phyloP scores from a whole-genome alignment of 2,329 filamentous ascomycete species.

The Calonectria honghensis region DNA sequence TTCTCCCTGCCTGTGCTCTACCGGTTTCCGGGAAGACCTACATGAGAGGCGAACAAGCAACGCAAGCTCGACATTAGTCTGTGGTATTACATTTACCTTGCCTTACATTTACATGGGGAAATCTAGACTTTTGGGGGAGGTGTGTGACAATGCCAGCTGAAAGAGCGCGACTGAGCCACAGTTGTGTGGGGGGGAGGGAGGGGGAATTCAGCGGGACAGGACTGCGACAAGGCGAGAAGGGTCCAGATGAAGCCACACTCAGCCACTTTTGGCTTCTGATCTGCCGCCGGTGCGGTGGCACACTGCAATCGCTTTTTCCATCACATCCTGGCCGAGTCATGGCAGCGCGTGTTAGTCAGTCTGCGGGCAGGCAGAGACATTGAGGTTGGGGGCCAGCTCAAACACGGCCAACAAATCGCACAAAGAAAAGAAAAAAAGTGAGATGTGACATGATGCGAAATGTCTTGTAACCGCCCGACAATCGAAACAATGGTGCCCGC shows the following conservation, averaged over 20 bases:
- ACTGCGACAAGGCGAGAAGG: neutral
- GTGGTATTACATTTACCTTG: neutral
- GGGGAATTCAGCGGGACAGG: neutral
- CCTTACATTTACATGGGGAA: neutral
- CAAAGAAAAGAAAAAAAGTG: neutral
- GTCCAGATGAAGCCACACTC: slow-evolving; percentile 17
- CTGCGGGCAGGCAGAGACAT: slow-evolving; percentile 5
- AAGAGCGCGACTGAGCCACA: slow-evolving; percentile 19
- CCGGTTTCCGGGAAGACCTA: slow-evolving; percentile 18
- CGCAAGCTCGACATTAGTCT: slow-evolving; percentile 6
- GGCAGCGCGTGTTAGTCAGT: slow-evolving; percentile 17
- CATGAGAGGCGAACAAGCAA: slow-evolving; percentile 19
- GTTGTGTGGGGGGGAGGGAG: neutral
- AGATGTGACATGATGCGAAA: slow-evolving; percentile 15
- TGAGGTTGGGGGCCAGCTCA: slow-evolving; percentile 2
- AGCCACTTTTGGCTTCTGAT: slow-evolving; percentile 4
- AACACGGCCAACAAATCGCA: neutral
- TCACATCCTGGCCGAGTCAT: slow-evolving; percentile 13
- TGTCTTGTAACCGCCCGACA: slow-evolving; percentile 22
- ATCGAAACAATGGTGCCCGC: slow-evolving; percentile 15
- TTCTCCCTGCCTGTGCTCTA: neutral
- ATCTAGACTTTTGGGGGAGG: slow-evolving; percentile 2
- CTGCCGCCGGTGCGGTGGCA: neutral
- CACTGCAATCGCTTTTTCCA: neutral
- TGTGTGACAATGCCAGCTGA: slow-evolving; percentile 23